phyloP scores from a whole-genome alignment of 2,329 filamentous ascomycete species.

The Graphiopsis chlorocephala region DNA sequence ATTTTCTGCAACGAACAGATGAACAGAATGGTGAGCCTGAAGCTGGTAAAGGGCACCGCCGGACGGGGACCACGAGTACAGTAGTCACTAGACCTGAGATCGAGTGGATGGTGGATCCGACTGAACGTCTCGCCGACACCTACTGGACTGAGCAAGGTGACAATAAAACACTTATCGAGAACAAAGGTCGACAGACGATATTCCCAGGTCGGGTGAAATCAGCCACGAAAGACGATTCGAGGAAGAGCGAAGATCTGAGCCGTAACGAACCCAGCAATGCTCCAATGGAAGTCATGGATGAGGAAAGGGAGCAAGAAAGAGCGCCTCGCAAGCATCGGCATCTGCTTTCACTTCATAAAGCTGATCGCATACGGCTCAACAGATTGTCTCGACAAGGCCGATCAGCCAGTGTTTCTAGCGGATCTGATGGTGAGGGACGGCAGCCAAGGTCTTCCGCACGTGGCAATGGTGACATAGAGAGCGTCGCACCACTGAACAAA shows the following conservation, averaged over 20 bases:
- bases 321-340: conserved; percentile 11
- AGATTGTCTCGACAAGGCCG: conserved; percentile 21
- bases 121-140: conserved; percentile 83
- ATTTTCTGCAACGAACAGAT: conserved; percentile 18
- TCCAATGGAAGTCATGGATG: conserved; percentile 10
- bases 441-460: conserved; percentile 48
- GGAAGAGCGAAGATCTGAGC: conserved; percentile 23
- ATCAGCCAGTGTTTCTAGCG: conserved; percentile 28
- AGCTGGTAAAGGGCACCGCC: conserved; percentile 27
- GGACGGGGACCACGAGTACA: conserved; percentile 43
- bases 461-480: conserved; percentile 28
- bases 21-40: conserved; percentile 25
- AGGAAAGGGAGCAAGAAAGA: not conserved
- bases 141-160: conserved; percentile 84
- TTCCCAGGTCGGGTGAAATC: conserved; percentile 49
- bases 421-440: conserved; percentile 36
- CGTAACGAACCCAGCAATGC: conserved; percentile 11
- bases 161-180: conserved; percentile 78
- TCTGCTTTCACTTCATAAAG: conserved; percentile 20
- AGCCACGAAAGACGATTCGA: conserved; percentile 24
- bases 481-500: conserved; percentile 39
- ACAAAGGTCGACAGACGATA: conserved; percentile 71
- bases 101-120: conserved; percentile 80
- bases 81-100: conserved; percentile 71
- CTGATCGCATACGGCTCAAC: conserved; percentile 24